phyloP scores from a whole-genome alignment of 345 rosid species.

The Salix viminalis region DNA sequence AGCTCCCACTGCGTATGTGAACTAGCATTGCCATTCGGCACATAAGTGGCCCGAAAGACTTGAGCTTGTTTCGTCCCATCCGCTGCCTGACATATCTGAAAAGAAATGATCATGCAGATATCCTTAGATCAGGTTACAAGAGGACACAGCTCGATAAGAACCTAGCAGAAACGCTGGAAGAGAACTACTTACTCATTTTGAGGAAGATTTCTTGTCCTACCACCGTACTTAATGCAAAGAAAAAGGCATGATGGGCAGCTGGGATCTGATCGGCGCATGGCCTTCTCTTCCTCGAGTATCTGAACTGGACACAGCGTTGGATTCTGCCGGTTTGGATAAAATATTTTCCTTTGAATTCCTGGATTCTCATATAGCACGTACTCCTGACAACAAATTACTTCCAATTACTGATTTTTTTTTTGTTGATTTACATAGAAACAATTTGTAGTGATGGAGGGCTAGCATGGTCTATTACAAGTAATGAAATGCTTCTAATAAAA shows the following conservation, averaged over 20 bases:
- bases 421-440: background rate
- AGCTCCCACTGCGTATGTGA: constrained; percentile 49
- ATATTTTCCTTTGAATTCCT: constrained; percentile 38
- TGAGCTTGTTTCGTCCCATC: constrained; percentile 61
- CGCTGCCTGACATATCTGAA: constrained; percentile 59
- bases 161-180: background rate
- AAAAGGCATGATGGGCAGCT: constrained; percentile 54
- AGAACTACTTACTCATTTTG: constrained; percentile 47
- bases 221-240: constrained; percentile 63
- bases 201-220: constrained; percentile 59
- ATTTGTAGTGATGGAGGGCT: background rate
- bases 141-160: background rate
- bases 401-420: background rate
- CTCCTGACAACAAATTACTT: constrained; percentile 30
- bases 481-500: too few relatives aligned
- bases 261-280: constrained; percentile 52
- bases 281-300: constrained; percentile 56
- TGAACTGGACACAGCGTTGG: constrained; percentile 49
- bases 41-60: constrained; percentile 52
- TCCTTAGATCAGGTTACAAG: background rate
- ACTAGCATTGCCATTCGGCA: constrained; percentile 50
- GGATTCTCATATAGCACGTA: constrained; percentile 52
- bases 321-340: constrained; percentile 44
- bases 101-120: background rate
- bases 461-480: too few relatives aligned